Base-by-base conservation (phyloP, 1,284 basidiomycete species). In the Trichosporon sp. region DNA sequence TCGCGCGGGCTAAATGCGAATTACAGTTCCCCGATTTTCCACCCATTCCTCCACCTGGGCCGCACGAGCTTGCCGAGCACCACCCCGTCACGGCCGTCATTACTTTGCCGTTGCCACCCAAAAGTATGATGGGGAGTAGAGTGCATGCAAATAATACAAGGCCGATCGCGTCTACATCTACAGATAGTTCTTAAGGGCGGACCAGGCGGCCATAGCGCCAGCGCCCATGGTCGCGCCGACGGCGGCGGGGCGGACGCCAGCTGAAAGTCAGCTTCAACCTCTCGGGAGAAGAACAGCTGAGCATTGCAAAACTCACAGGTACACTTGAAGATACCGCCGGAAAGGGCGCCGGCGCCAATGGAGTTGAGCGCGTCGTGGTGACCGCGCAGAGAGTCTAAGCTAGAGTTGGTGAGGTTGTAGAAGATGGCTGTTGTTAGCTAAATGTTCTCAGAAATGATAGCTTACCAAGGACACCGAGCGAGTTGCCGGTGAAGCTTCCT, bases 401-500 rank as follows among this genome's bases (percentile, higher is more conserved):
- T 89, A 71, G 96, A 97, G 86, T 98, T 98, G 84, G 96, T 89
- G 74, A 91, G 90, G 85, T 99, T 99, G 88, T 99, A 99, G 77
- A 93, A 90, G 80, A 99, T 90, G 70, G 96, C 96, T 94, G 64
- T 8, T n/a, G 43, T 46, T 46, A 46, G 43, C 43, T 46, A n/a
- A n/a, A 11, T 3, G 26, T 26, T 26, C 4, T 4, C 16, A 16
- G 1, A 3, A 78, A 68, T 72, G 74, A 73, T 68, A 74, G 70
- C 67, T 38, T 79, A 97, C 96, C 96, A 76, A 99, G 87, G 74
- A 98, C 93, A 84, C 97, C 97, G 81, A 96, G 93, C 81, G 94
- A 98, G 88, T 99, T 99, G 80, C 96, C 97, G 84, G 98, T 91
- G 86, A 98, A 98, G 68, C 92, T 96, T 61, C 97, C 97, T 85